phyloP scores from a whole-genome alignment of 169 alveolate species.

The Perkinsus chesapeaki region DNA sequence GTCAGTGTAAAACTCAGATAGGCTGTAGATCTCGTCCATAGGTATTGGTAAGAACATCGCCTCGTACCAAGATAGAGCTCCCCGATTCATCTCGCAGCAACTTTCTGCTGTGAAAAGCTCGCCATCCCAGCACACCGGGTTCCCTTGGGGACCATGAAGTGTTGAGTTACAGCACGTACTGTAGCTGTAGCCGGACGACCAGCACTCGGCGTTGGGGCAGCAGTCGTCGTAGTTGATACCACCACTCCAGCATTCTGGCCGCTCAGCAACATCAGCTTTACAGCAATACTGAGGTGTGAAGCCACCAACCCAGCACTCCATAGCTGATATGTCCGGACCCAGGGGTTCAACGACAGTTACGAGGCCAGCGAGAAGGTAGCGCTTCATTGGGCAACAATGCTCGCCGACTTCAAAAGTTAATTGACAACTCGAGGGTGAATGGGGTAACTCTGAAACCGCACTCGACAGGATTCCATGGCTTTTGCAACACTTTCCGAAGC shows the following conservation, averaged over 20 bases:
- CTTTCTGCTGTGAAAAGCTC: neutral
- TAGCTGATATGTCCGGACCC: neutral
- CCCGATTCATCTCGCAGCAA: conserved; percentile 4
- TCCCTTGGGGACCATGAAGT: neutral
- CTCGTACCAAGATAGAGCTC: neutral
- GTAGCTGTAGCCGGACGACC: conserved; percentile 6
- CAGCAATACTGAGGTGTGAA: conserved; percentile 6
- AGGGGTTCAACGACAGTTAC: neutral
- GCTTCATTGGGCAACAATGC: neutral
- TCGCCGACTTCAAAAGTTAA: neutral
- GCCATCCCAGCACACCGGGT: conserved; percentile 10
- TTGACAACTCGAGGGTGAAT: neutral
- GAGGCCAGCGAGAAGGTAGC: neutral
- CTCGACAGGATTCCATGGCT: neutral
- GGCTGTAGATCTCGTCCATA: neutral
- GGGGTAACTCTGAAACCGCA: neutral
- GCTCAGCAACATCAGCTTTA: neutral
- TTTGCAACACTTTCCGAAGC: neutral
- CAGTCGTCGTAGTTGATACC: neutral
- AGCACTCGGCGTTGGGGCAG: conserved; percentile 13
- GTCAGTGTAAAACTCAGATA: conserved; percentile 8
- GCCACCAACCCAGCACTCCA: conserved; percentile 2
- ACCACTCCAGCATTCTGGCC: conserved; percentile 5
- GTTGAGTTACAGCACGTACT: neutral
- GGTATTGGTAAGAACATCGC: neutral